A percentile compares a stretch with the other conserved stretches of the same genome.
Evolutionary conservation across 495 filamentous ascomycete genomes (phyloP).

Genomic region (Aspergillus olivimuriae): DNA sequence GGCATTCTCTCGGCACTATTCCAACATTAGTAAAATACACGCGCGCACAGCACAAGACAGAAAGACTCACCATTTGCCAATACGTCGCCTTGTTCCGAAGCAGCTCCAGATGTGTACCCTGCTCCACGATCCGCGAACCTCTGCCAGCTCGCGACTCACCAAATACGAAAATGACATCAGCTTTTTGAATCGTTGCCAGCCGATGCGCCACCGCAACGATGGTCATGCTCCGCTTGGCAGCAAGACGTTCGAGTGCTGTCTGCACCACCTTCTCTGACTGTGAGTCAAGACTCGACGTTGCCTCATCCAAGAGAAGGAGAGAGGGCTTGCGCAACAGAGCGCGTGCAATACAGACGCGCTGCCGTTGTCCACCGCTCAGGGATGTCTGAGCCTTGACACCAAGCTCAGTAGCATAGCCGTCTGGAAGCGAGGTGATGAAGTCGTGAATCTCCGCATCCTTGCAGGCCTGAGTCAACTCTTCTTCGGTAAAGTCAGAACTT

Average conservation of each 20-base stretch:
- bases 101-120: slow-evolving; percentile 21
- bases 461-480: slow-evolving; percentile 47
- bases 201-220: slow-evolving; percentile 68
- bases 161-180: slow-evolving; percentile 66
- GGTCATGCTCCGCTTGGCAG: slow-evolving; percentile 46
- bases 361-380: slow-evolving; percentile 65
- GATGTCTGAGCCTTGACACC: slow-evolving; percentile 38
- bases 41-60: not conserved
- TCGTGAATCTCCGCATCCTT: slow-evolving; percentile 53
- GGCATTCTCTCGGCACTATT: no score
- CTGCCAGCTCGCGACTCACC: slow-evolving; percentile 28
- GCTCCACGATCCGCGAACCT: slow-evolving; percentile 18
- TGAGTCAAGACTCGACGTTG: slow-evolving; percentile 61
- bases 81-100: slow-evolving; percentile 23
- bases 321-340: slow-evolving; percentile 59
- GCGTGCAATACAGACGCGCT: slow-evolving; percentile 62
- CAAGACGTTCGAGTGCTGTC: slow-evolving; percentile 51
- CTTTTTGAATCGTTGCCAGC: slow-evolving; percentile 61
- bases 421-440: slow-evolving; percentile 48
- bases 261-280: slow-evolving; percentile 63
- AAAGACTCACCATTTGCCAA: slow-evolving; percentile 27
- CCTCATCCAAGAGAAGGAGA: slow-evolving; percentile 66
- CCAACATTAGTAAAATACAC: no score
- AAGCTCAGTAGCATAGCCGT: slow-evolving; percentile 26
- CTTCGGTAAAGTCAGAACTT: slow-evolving; percentile 33